phyloP scores from a whole-genome alignment of 2,329 filamentous ascomycete genomes.

The Samsoniella hepiali region DNA sequence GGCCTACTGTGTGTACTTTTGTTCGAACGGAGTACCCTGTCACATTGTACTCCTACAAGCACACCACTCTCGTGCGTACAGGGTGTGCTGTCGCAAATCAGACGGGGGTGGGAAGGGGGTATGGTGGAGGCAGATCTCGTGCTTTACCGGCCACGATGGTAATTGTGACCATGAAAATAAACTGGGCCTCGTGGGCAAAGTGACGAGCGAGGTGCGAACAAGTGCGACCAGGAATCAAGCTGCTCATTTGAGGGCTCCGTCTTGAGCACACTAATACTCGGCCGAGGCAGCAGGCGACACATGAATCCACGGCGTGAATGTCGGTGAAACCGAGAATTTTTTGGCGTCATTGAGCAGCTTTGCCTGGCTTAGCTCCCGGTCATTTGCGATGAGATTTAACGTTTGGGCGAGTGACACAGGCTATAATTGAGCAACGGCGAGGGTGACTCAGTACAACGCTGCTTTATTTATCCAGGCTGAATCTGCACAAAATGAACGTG shows the following conservation, averaged over 20 bases:
- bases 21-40: constrained; percentile 15
- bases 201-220: constrained; percentile 1
- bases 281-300: background rate
- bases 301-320: constrained; percentile 6
- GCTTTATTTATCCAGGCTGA: constrained; percentile 11
- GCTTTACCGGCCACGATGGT: constrained; percentile 19
- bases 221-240: constrained; percentile 5
- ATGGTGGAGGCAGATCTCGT: constrained; percentile 18
- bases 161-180: constrained; percentile 16
- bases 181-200: constrained; percentile 4
- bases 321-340: constrained; percentile 1
- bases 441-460: constrained; percentile 13
- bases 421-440: constrained; percentile 2
- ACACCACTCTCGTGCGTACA: constrained; percentile 6
- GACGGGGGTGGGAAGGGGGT: constrained; percentile 14
- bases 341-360: background rate
- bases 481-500: constrained; percentile 12
- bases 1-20: constrained; percentile 12
- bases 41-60: constrained; percentile 13
- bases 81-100: constrained; percentile 14
- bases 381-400: background rate
- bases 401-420: constrained; percentile 1
- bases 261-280: background rate
- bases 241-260: constrained; percentile 3
- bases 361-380: background rate